Conservation (phyloP, 2,329 filamentous ascomycete genomes). For the Cryphonectria carpinicola region DNA sequence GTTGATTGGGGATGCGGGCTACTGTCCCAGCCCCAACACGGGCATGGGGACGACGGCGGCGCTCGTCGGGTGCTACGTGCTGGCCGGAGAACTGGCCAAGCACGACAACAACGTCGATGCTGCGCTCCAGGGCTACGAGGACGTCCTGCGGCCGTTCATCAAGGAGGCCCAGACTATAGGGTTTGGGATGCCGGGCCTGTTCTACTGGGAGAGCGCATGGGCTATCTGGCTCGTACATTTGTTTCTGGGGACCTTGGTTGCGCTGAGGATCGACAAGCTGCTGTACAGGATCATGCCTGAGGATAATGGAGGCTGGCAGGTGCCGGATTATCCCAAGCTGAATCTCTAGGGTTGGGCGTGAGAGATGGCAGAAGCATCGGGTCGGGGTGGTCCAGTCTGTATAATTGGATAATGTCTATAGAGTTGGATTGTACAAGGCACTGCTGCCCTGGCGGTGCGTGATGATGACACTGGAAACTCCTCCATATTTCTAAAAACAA, state of each 20-base stretch:
- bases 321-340: conserved; percentile 9
- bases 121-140: conserved; percentile 8
- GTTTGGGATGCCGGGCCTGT: background rate
- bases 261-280: conserved; percentile 1
- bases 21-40: conserved; percentile 40
- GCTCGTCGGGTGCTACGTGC: conserved; percentile 42
- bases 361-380: background rate
- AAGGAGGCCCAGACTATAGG: conserved; percentile 5
- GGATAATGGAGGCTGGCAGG: conserved; percentile 14
- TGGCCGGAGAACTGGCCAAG: conserved; percentile 38
- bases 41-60: conserved; percentile 39
- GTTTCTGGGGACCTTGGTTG: background rate
- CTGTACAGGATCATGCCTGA: conserved; percentile 4
- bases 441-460: background rate
- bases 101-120: background rate
- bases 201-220: conserved; percentile 8
- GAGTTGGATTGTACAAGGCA: background rate
- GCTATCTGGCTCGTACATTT: conserved; percentile 6
- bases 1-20: conserved; percentile 25
- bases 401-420: background rate
- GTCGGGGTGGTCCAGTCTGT: background rate
- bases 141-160: conserved; percentile 8
- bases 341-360: background rate
- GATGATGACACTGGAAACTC: background rate
- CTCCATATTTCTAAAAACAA: background rate